Evolutionary conservation across 805 yeast species (phyloP).

Genomic region (Dipodascopsis uninucleata): DNA sequence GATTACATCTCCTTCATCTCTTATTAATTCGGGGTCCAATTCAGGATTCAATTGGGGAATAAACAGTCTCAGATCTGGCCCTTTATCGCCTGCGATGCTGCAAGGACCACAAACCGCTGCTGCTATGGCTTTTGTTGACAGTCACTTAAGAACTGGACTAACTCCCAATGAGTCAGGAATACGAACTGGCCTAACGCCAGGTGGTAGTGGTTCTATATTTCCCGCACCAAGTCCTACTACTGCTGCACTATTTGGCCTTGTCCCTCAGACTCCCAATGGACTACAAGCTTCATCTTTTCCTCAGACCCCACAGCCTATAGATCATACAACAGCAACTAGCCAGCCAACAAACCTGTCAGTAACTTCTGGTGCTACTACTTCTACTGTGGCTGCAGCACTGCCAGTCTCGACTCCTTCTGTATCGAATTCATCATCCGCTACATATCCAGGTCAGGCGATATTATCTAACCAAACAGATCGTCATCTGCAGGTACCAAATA

Average conservation of each 20-base stretch:
- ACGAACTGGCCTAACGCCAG: slow-evolving; percentile 45
- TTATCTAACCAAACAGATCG: slow-evolving; percentile 1
- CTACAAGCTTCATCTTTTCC: slow-evolving; percentile 42
- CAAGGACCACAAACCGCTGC: slow-evolving; percentile 33
- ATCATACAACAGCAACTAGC: slow-evolving; percentile 2
- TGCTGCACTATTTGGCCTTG: slow-evolving; percentile 40
- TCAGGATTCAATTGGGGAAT: slow-evolving; percentile 22
- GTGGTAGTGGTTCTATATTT: slow-evolving; percentile 37
- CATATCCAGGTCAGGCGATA: too few relatives aligned
- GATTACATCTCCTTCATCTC: slow-evolving; percentile 28
- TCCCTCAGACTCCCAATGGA: slow-evolving; percentile 36
- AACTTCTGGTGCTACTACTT: slow-evolving; percentile 7
- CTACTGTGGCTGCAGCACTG: slow-evolving; percentile 8
- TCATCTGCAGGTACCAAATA: background rate
- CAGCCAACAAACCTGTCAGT: background rate
- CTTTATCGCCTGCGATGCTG: slow-evolving; percentile 39
- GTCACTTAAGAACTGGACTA: slow-evolving; percentile 50
- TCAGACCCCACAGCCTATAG: slow-evolving; percentile 10
- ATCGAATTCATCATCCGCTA: slow-evolving; percentile 9
- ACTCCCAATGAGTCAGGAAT: slow-evolving; percentile 74
- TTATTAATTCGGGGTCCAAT: slow-evolving; percentile 10
- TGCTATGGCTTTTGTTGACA: slow-evolving; percentile 18
- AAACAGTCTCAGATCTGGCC: slow-evolving; percentile 35
- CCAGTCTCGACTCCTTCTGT: background rate
- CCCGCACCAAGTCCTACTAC: slow-evolving; percentile 40